Evolutionary conservation across 2,329 filamentous ascomycete species (phyloP).

Genomic region (Gnomoniopsis smithogilvyi): DNA sequence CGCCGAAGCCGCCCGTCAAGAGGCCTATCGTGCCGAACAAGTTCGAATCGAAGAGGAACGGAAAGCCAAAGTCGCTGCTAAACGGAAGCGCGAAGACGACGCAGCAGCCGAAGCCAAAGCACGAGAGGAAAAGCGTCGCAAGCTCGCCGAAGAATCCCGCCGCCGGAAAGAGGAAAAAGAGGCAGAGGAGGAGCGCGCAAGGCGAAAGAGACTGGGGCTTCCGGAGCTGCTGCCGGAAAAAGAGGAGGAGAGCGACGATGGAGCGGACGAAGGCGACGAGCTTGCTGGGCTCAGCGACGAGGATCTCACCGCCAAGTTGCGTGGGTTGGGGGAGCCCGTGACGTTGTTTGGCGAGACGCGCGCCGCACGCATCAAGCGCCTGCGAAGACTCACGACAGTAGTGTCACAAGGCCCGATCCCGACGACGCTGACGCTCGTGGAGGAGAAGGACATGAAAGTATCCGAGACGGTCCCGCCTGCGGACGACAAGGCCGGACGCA

Average conservation of each 20-base stretch:
- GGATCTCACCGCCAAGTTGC: slow-evolving; percentile 65
- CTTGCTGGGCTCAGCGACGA: slow-evolving; percentile 67
- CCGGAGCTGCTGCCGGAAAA: slow-evolving; percentile 59
- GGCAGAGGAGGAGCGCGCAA: slow-evolving; percentile 66
- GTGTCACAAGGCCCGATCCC: slow-evolving; percentile 78
- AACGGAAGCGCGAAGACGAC: slow-evolving; percentile 88
- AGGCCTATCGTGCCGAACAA: slow-evolving; percentile 80
- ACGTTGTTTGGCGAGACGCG: slow-evolving; percentile 81
- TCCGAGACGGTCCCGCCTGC: slow-evolving; percentile 54
- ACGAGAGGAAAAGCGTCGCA: slow-evolving; percentile 78
- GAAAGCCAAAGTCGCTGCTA: slow-evolving; percentile 65
- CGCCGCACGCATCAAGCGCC: slow-evolving; percentile 64
- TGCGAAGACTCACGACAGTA: slow-evolving; percentile 60
- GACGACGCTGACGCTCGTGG: slow-evolving; percentile 74
- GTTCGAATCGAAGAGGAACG: slow-evolving; percentile 69
- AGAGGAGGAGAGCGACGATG: slow-evolving; percentile 15
- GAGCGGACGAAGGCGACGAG: slow-evolving; percentile 36
- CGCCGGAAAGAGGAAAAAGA: slow-evolving; percentile 68
- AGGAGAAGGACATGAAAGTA: slow-evolving; percentile 88
- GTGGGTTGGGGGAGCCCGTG: slow-evolving; percentile 69
- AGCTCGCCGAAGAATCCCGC: slow-evolving; percentile 77
- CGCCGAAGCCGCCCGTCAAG: slow-evolving; percentile 75
- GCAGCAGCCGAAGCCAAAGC: slow-evolving; percentile 64
- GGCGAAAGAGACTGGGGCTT: slow-evolving; percentile 75
- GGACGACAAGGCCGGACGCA: slow-evolving; percentile 61